Evolutionary conservation across 257 asterid genomes (phyloP).

Genomic region (Handroanthus guayacan): DNA sequence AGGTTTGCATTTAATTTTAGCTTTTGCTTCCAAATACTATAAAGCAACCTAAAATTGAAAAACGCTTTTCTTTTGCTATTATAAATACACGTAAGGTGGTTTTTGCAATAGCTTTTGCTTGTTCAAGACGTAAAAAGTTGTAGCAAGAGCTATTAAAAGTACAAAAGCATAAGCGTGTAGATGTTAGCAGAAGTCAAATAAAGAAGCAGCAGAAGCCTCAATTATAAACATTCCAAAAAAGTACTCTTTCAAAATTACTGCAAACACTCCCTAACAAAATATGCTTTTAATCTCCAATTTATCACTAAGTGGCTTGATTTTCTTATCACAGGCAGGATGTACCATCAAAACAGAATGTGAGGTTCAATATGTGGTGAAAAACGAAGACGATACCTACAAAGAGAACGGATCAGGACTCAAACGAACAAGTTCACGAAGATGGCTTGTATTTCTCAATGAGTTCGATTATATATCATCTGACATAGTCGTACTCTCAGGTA

Average conservation of each 20-base stretch:
- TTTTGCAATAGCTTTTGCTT: too few species aligned
- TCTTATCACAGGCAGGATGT: constrained; percentile 58
- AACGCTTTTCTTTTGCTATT: constrained; percentile 7
- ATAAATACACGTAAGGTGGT: too few species aligned
- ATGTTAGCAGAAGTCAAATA: too few species aligned
- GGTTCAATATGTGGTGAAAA: constrained; percentile 54
- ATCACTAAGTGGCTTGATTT: not conserved
- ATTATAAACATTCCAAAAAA: too few species aligned
- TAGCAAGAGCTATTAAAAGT: too few species aligned
- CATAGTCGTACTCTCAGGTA: constrained; percentile 65
- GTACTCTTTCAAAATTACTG: too few species aligned
- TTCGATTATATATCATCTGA: constrained; percentile 51
- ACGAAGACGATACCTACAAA: constrained; percentile 23
- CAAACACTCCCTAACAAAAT: constrained; percentile 18
- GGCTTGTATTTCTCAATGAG: constrained; percentile 59
- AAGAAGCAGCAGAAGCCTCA: constrained; percentile 45
- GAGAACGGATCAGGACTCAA: constrained; percentile 8
- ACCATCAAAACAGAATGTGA: constrained; percentile 57
- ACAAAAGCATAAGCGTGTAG: too few species aligned
- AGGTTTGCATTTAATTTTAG: too few species aligned
- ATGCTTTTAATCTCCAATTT: too few species aligned
- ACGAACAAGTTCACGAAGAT: constrained; percentile 37
- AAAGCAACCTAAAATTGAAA: too few species aligned
- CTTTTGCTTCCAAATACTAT: too few species aligned
- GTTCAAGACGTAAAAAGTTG: too few species aligned